Percentiles rank a stretch among this genome's conserved stretches.
These are phyloP conservation scores for Amylocystis lapponica DNA, from an alignment of 768 basidiomycete genomes.

Conservation along the genomic window DNA sequence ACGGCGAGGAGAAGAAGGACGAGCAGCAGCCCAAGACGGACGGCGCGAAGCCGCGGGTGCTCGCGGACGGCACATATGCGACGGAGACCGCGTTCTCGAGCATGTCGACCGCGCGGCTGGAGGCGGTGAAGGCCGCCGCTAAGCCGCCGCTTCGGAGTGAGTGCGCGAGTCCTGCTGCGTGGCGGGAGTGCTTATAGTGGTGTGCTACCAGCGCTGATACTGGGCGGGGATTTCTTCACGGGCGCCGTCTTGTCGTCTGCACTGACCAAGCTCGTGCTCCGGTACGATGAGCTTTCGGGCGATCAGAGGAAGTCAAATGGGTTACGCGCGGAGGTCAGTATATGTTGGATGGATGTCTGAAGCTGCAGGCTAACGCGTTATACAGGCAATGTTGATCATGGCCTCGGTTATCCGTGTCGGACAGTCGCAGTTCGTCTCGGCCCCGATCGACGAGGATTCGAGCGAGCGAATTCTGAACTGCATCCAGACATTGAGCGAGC, in stretches of 20 bases:
- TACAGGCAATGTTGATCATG: slow-evolving; percentile 94
- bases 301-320: slow-evolving; percentile 56
- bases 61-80: slow-evolving; percentile 97
- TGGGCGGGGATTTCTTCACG: slow-evolving; percentile 97
- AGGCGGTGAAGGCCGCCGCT: slow-evolving; percentile 77
- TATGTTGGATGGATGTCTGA: neutral
- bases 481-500: slow-evolving; percentile 85
- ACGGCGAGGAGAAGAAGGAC: slow-evolving; percentile 42
- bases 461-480: slow-evolving; percentile 95
- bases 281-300: slow-evolving; percentile 49
- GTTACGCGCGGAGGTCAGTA: slow-evolving; percentile 76
- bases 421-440: slow-evolving; percentile 90
- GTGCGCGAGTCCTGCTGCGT: too few species aligned
- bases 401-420: slow-evolving; percentile 94
- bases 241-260: slow-evolving; percentile 86
- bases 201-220: slow-evolving; percentile 58
- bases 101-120: slow-evolving; percentile 54
- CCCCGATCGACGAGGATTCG: slow-evolving; percentile 98
- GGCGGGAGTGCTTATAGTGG: neutral
- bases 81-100: slow-evolving; percentile 89
- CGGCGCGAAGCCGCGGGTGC: slow-evolving; percentile 63
- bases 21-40: slow-evolving; percentile 41
- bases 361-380: neutral
- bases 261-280: slow-evolving; percentile 85
- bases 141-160: slow-evolving; percentile 87